Evolutionary conservation across 192 early-diverging fungal genomes (phyloP).

Genomic region (Phycomyces blakesleeanus): DNA sequence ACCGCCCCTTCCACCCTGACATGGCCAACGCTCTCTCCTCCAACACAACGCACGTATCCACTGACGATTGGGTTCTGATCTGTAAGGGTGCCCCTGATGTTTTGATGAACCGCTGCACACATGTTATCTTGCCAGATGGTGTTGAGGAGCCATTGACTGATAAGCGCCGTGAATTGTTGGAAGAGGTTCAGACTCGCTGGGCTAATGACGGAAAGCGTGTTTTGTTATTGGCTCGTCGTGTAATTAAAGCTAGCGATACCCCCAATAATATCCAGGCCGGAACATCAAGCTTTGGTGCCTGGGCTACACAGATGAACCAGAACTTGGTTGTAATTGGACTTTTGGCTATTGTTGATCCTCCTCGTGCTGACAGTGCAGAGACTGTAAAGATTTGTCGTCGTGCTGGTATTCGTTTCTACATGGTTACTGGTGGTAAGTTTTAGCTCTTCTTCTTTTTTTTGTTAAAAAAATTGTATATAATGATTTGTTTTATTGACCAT

Average conservation of each 20-base stretch:
- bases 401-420: constrained; percentile 77
- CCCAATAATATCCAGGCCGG: constrained; percentile 2
- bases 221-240: constrained; percentile 31
- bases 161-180: constrained; percentile 29
- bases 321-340: constrained; percentile 70
- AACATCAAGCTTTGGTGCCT: constrained; percentile 20
- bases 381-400: constrained; percentile 57
- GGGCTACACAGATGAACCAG: constrained; percentile 34
- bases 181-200: constrained; percentile 50
- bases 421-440: constrained; percentile 76
- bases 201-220: constrained; percentile 58
- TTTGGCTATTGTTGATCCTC: constrained; percentile 82
- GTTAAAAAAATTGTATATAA: no score
- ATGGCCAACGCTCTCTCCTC: constrained; percentile 8
- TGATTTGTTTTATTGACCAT: neutral
- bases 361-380: constrained; percentile 65
- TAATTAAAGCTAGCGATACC: constrained; percentile 11
- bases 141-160: constrained; percentile 41
- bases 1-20: constrained; percentile 13
- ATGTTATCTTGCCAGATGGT: constrained; percentile 36
- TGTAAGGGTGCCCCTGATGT: constrained; percentile 84
- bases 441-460: neutral
- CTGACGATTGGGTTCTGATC: constrained; percentile 44
- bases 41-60: constrained; percentile 10
- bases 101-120: constrained; percentile 50